Percentiles rank a stretch among this genome's conserved stretches.
Evolutionary conservation across 2,329 filamentous ascomycete genomes (phyloP).

Genomic region (Pseudocercospora pini-densiflorae): DNA sequence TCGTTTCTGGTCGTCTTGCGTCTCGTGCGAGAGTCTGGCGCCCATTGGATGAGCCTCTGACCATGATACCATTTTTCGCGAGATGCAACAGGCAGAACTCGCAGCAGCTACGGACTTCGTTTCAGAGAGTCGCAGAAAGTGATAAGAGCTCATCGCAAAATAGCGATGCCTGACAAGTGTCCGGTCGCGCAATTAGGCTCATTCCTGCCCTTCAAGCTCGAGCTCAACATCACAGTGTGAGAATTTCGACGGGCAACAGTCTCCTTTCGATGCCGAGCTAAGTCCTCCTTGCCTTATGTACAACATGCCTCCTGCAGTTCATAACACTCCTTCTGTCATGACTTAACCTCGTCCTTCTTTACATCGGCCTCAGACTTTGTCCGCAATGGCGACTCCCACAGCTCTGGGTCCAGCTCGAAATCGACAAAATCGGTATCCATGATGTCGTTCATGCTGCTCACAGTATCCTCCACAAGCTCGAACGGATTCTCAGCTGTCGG

Average conservation of each 20-base stretch:
- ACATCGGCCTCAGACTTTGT: not conserved
- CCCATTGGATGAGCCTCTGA: not conserved
- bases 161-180: no score
- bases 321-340: not conserved
- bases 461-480: not conserved
- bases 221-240: no score
- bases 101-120: constrained; percentile 9
- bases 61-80: constrained; percentile 12
- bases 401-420: constrained; percentile 3
- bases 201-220: no score
- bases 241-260: no score
- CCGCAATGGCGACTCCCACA: not conserved
- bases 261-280: not conserved
- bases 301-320: not conserved
- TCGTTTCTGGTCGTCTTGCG: constrained; percentile 4
- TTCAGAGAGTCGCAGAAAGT: constrained; percentile 7
- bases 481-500: constrained; percentile 1
- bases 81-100: constrained; percentile 11
- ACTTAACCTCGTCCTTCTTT: not conserved
- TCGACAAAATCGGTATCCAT: not conserved
- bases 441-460: not conserved
- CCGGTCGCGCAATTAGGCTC: no score
- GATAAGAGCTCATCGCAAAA: not conserved
- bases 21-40: constrained; percentile 6
- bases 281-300: not conserved